A percentile compares a stretch with the other conserved stretches of the same genome.
Evolutionary conservation across 2,329 filamentous ascomycete species (phyloP).

Genomic region (Scopulariopsis brevicaulis): DNA sequence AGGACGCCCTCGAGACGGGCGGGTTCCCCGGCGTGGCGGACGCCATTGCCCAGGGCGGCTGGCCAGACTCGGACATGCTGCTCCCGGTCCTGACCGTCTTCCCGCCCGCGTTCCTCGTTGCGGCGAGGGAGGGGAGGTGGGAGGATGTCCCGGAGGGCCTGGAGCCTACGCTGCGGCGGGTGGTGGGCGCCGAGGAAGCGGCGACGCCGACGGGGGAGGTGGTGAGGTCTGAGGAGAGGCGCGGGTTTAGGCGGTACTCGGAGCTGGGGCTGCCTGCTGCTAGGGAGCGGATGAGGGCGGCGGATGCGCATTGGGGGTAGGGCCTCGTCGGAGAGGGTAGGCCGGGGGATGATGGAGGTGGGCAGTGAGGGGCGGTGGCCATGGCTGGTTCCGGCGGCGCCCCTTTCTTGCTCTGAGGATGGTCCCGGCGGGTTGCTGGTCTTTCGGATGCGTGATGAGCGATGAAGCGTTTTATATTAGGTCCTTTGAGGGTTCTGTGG

Average conservation of each 20-base stretch:
- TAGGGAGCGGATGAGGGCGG: background rate
- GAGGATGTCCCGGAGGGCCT: constrained; percentile 44
- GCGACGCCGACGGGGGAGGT: background rate
- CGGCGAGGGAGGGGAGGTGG: constrained; percentile 46
- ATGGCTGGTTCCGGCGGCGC: background rate
- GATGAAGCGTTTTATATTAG: too few species aligned
- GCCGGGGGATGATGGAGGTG: too few species aligned
- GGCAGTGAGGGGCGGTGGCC: too few species aligned
- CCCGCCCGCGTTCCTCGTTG: constrained; percentile 38
- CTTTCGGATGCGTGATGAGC: too few species aligned
- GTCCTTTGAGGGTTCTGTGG: too few species aligned
- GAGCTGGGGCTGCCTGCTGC: background rate
- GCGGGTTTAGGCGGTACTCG: background rate
- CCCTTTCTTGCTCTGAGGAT: background rate
- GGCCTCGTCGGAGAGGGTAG: background rate
- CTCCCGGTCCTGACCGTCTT: constrained; percentile 23
- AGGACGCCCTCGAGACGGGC: constrained; percentile 56
- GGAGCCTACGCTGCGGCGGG: constrained; percentile 20
- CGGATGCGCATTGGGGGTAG: background rate
- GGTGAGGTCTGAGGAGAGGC: background rate
- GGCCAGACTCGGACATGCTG: background rate
- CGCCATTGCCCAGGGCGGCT: constrained; percentile 25
- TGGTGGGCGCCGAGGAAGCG: background rate
- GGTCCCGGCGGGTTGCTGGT: too few species aligned
- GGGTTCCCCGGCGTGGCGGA: constrained; percentile 35